These are phyloP conservation scores for Cryptomeria japonica DNA, from an alignment of 75 land plant genomes.

Conservation along the genomic window DNA sequence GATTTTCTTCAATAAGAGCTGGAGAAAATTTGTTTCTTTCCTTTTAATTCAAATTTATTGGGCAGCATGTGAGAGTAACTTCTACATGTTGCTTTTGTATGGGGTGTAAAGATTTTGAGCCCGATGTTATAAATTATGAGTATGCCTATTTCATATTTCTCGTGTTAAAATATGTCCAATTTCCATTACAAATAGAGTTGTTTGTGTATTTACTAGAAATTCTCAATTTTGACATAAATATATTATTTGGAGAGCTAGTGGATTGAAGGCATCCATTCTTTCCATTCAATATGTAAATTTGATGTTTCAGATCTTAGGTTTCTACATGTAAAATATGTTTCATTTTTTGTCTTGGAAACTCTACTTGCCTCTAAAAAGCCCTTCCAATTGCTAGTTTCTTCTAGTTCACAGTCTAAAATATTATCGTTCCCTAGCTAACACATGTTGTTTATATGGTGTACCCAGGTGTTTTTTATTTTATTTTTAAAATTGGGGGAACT, in stretches of 20 bases:
- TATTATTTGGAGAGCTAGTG: background rate
- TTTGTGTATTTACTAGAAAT: background rate
- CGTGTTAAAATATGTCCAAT: background rate
- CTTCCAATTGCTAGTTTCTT: background rate
- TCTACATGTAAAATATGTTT: background rate
- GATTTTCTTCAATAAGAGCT: too few relatives aligned
- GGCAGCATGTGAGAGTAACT: too few relatives aligned
- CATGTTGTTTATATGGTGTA: too few relatives aligned
- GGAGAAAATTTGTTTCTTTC: background rate
- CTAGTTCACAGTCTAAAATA: background rate
- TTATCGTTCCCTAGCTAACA: too few relatives aligned
- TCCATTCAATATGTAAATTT: background rate
- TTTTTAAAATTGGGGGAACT: too few relatives aligned
- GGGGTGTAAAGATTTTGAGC: background rate
- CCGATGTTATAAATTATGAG: background rate
- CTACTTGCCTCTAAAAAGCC: background rate
- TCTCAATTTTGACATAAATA: background rate
- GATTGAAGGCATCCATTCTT: background rate
- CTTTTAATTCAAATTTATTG: too few relatives aligned
- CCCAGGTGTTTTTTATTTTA: too few relatives aligned
- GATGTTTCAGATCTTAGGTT: background rate
- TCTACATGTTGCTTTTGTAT: background rate
- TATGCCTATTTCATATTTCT: background rate
- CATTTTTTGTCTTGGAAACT: background rate
- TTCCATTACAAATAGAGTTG: background rate